Conservation (phyloP, 352 stramenopile genomes). For the Hyaloperonospora arabidopsidis region DNA sequence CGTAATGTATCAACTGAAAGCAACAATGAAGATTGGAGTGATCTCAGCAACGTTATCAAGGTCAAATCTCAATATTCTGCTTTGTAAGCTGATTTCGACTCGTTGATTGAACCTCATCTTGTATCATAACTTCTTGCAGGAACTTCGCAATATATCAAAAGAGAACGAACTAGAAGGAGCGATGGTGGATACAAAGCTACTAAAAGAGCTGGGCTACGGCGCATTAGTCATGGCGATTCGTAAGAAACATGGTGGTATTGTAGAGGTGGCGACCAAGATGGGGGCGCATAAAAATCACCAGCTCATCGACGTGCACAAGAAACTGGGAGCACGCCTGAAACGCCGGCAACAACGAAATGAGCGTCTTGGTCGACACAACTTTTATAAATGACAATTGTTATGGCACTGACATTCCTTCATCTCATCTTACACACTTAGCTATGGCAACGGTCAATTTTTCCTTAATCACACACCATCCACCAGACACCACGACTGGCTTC, state of each 20-base stretch:
- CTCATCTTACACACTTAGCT: too few species aligned
- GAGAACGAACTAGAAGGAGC: conserved; percentile 33
- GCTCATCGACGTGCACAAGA: conserved; percentile 58
- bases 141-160: conserved; percentile 51
- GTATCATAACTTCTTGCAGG: conserved; percentile 20
- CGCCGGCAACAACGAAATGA: conserved; percentile 50
- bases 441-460: too few species aligned
- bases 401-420: neutral
- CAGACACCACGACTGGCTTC: too few species aligned
- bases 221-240: conserved; percentile 64
- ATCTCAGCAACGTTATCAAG: conserved; percentile 60
- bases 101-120: conserved; percentile 4
- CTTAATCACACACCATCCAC: too few species aligned
- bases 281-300: conserved; percentile 31
- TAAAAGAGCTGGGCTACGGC: conserved; percentile 60
- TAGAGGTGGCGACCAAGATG: conserved; percentile 50
- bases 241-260: conserved; percentile 77
- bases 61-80: conserved; percentile 21
- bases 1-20: conserved; percentile 10
- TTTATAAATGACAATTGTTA: conserved; percentile 40
- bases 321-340: conserved; percentile 52
- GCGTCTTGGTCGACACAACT: conserved; percentile 55
- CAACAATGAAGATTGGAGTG: conserved; percentile 34
- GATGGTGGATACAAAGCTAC: conserved; percentile 59
- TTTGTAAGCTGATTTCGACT: conserved; percentile 1